These are phyloP conservation scores for Fraxinus greggii DNA, from an alignment of 305 asterid species.

Conservation along the genomic window DNA sequence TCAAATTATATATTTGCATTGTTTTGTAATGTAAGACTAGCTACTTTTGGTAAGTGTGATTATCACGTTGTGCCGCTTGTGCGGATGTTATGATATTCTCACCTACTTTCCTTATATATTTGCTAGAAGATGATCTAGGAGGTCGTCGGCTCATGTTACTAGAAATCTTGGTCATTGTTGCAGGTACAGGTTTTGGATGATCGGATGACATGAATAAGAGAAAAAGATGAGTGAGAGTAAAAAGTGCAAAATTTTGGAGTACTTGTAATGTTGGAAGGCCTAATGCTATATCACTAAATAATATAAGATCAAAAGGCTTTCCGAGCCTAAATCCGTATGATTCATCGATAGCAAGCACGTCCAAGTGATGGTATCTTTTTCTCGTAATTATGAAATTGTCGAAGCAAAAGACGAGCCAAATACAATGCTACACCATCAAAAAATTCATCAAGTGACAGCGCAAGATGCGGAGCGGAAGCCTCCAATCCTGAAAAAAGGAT, in stretches of 20 bases:
- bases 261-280: constrained; percentile 1
- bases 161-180: constrained; percentile 1
- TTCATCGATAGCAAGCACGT: constrained; percentile 18
- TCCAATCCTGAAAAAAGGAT: constrained; percentile 46
- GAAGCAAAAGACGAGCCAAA: constrained; percentile 56
- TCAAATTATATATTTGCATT: not conserved
- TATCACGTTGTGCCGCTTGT: not conserved
- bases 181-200: constrained; percentile 11
- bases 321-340: constrained; percentile 9
- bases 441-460: constrained; percentile 30
- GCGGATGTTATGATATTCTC: not conserved
- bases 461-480: constrained; percentile 48
- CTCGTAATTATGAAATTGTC: constrained; percentile 60
- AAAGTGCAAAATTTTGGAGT: constrained; percentile 14
- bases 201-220: not conserved
- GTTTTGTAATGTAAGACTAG: not conserved
- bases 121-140: not conserved
- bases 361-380: constrained; percentile 56
- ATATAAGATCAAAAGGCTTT: not conserved
- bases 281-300: not conserved
- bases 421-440: constrained; percentile 29
- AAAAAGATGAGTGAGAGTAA: constrained; percentile 10
- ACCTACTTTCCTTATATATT: not conserved
- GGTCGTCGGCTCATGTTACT: not conserved
- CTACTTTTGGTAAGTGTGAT: not conserved